phyloP scores from a whole-genome alignment of 116 monocot species.

The Phalaenopsis hybrid region DNA sequence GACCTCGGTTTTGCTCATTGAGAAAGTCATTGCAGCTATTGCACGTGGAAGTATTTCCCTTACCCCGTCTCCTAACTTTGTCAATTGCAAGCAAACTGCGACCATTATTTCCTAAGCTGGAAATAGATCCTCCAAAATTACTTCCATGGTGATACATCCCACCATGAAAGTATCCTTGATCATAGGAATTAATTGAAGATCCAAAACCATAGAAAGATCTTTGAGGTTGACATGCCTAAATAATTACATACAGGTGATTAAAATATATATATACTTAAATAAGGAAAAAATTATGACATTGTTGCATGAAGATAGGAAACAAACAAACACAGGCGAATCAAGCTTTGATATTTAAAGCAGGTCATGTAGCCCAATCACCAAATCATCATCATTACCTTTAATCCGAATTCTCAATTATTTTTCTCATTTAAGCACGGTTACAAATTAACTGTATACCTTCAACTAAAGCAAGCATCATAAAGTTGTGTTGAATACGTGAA shows the following conservation, averaged over 20 bases:
- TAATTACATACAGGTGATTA: neutral
- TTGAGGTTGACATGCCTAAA: slow-evolving; percentile 45
- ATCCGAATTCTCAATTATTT: neutral
- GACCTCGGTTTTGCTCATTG: slow-evolving; percentile 74
- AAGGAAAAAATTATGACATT: neutral
- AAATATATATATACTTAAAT: neutral
- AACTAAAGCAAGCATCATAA: neutral
- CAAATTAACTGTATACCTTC: slow-evolving; percentile 1
- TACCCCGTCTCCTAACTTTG: slow-evolving; percentile 48
- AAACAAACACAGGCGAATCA: neutral
- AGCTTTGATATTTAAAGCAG: neutral
- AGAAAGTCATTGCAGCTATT: slow-evolving; percentile 62
- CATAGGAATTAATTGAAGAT: slow-evolving; percentile 32
- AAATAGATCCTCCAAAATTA: slow-evolving; percentile 33
- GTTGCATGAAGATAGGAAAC: neutral
- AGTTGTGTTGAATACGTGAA: neutral
- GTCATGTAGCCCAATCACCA: neutral
- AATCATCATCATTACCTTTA: neutral
- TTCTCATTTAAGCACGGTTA: neutral
- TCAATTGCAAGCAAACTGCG: slow-evolving; percentile 29
- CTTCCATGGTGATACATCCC: slow-evolving; percentile 33
- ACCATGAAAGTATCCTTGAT: slow-evolving; percentile 43
- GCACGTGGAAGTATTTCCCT: slow-evolving; percentile 35
- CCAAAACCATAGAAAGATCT: slow-evolving; percentile 45
- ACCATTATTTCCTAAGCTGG: slow-evolving; percentile 28